phyloP scores from a whole-genome alignment of 2,329 filamentous ascomycete genomes.

The Helminthosporium solani region DNA sequence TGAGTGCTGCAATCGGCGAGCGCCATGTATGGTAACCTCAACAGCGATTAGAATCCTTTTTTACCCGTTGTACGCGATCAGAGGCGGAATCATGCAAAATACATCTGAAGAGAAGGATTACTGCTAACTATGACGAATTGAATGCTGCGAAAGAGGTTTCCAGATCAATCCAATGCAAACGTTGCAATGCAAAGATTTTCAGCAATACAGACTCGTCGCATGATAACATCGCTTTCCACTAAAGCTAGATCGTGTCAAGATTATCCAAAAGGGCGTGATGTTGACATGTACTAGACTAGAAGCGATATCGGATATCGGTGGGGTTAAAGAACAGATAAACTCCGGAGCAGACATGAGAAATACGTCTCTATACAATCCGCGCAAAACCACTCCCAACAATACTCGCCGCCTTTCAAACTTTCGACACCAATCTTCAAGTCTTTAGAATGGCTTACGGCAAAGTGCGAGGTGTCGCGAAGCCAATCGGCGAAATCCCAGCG shows the following conservation, averaged over 20 bases:
- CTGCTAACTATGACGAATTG: no score
- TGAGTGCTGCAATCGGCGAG: conserved; percentile 11
- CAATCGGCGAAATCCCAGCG: conserved; percentile 5
- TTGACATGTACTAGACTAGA: background rate
- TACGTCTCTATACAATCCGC: background rate
- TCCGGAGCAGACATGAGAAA: no score
- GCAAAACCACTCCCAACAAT: background rate
- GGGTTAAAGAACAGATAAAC: background rate
- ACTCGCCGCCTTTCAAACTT: background rate
- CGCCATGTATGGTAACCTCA: conserved; percentile 11
- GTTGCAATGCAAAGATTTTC: no score
- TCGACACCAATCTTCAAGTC: background rate
- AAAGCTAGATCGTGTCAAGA: no score
- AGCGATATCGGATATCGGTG: background rate
- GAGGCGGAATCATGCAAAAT: conserved; percentile 1
- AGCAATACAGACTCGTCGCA: no score
- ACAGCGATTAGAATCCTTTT: conserved; percentile 17
- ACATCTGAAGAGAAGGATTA: no score
- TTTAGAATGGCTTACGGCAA: conserved; percentile 9
- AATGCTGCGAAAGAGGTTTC: no score
- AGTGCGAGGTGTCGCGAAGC: conserved; percentile 7
- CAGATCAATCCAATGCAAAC: no score
- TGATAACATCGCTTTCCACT: no score
- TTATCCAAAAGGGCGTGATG: background rate
- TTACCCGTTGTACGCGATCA: conserved; percentile 8